Conservation (phyloP, 192 early-diverging fungal genomes). For the Jimgerdemannia lactiflua region DNA sequence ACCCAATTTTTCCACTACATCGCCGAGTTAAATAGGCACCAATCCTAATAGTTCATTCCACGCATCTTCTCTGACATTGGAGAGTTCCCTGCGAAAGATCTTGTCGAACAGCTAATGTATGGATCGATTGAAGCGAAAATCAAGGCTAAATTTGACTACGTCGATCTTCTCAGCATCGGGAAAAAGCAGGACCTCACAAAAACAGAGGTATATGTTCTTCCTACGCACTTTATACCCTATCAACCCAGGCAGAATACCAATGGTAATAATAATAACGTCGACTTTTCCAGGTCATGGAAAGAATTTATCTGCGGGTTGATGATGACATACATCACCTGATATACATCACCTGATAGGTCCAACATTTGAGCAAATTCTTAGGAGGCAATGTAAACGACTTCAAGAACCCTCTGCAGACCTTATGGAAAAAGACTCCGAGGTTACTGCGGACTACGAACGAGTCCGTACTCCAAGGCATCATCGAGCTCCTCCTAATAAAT, state of each 20-base stretch:
- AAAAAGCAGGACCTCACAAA: conserved; percentile 29
- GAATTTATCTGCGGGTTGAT: conserved; percentile 24
- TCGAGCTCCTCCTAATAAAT: conserved; percentile 26
- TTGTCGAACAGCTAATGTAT: conserved; percentile 26
- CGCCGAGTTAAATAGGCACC: conserved; percentile 18
- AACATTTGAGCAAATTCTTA: conserved; percentile 25
- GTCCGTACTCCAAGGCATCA: conserved; percentile 26
- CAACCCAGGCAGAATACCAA: conserved; percentile 3
- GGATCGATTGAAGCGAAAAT: conserved; percentile 24
- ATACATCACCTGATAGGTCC: conserved; percentile 26
- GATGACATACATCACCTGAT: no score
- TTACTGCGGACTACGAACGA: conserved; percentile 20
- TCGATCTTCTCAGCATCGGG: conserved; percentile 26
- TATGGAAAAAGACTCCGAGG: conserved; percentile 17
- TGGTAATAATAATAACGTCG: conserved; percentile 9
- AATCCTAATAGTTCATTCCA: conserved; percentile 26
- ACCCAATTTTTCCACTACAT: conserved; percentile 30
- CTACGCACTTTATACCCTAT: conserved; percentile 10
- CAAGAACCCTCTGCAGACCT: conserved; percentile 21
- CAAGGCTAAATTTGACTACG: conserved; percentile 23
- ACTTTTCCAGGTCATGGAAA: conserved; percentile 22
- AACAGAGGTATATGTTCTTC: conserved; percentile 23
- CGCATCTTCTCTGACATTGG: conserved; percentile 29
- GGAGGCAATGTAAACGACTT: conserved; percentile 21
- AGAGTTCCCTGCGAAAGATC: conserved; percentile 38